Base-by-base conservation (phyloP, 2,329 filamentous ascomycete genomes). In the Mariannaea elegans region DNA sequence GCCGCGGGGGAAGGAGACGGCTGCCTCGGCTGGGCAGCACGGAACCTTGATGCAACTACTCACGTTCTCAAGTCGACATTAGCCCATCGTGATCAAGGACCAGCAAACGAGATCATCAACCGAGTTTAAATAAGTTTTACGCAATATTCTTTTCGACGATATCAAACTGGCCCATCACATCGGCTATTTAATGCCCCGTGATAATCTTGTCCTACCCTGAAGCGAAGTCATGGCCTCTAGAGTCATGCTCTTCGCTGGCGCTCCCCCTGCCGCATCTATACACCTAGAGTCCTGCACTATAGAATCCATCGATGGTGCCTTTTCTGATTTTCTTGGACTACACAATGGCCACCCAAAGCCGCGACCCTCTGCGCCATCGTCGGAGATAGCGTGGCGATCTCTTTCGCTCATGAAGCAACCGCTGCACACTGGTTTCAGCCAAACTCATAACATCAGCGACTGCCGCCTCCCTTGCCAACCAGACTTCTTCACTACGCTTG, bases 371-470 rank as follows among this genome's bases (percentile, higher is more conserved):
- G 41, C 49, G 18, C 72, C 78, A 3, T 73, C 84, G 44, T 74
- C 44, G 31, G 66, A 75, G 19, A 76, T 80, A 3, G 73, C 77
- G 29, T 89, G 87, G 87, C 80, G 86, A 44, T 84, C 81, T 5
- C 76, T 89, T 7, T 78, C 84, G 1, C 69, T 87, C 1, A 71
- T 77, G 16, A 77, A 74, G 44, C 71, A 76, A n/a, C 78, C 79
- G 34, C 72, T 87, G 4, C 75, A 75, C 7, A 84, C 83, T 0
- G 82, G 84, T 24, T 78, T 85, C 68, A 85, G 83, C n/a, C 84
- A 85, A 61, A 72, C 72, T 12, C 79, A 82, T 64, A 72, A 75
- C 59, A 68, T 78, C 62, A 73, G 73, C 42, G 57, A 73, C 42
- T 54, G 65, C 29, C 66, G 69, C 36, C 59, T 75, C 27, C 59